Evolutionary conservation across 2,329 filamentous ascomycete genomes (phyloP).

Genomic region (Beauveria sp.): DNA sequence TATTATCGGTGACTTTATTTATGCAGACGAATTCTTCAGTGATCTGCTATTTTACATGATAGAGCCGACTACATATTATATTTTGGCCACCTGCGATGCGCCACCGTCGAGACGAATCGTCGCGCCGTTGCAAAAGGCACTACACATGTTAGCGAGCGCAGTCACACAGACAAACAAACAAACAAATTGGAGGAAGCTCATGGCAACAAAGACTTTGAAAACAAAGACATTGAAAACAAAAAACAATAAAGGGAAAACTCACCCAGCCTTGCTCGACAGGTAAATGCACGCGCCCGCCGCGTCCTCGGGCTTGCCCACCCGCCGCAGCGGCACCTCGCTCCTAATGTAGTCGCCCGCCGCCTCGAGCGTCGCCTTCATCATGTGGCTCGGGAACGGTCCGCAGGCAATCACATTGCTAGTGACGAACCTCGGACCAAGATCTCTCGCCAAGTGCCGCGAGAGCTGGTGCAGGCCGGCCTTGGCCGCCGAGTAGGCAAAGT

Average conservation of each 20-base stretch:
- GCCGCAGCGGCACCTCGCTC: constrained; percentile 52
- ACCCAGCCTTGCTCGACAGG: constrained; percentile 58
- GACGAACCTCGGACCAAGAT: constrained; percentile 51
- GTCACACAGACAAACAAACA: constrained; percentile 2
- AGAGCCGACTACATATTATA: constrained; percentile 24
- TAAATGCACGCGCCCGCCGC: constrained; percentile 67
- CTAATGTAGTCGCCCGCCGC: constrained; percentile 47
- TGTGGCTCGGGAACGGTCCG: constrained; percentile 62
- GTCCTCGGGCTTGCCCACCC: constrained; percentile 61
- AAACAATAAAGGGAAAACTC: constrained; percentile 15
- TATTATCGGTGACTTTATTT: background rate
- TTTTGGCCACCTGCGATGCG: constrained; percentile 35
- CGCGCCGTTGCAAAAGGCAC: constrained; percentile 56
- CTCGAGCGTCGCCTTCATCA: constrained; percentile 57
- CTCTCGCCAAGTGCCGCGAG: constrained; percentile 48
- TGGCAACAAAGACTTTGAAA: background rate
- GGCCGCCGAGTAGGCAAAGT: constrained; percentile 51
- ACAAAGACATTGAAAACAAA: background rate
- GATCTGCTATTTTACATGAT: background rate
- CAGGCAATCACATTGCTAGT: constrained; percentile 64
- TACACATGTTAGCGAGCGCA: constrained; percentile 14
- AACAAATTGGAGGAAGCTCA: no score
- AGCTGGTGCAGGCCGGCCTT: constrained; percentile 62
- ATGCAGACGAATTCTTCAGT: background rate
- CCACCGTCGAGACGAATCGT: constrained; percentile 57